Evolutionary conservation across 257 asterid species (phyloP).

Genomic region (Solanum okadae): DNA sequence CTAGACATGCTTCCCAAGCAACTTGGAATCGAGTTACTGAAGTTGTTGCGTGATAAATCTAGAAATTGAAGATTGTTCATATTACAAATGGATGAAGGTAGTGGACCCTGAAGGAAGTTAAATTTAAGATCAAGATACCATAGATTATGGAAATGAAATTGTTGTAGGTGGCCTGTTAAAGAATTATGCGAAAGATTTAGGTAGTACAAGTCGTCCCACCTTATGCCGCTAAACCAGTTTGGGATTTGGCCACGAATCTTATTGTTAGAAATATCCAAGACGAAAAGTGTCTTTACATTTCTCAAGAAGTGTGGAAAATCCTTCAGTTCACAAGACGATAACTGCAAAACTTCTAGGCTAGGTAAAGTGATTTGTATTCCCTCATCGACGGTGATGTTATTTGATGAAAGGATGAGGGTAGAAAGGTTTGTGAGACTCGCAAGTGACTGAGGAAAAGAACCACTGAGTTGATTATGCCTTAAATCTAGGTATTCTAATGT

Average conservation of each 20-base stretch:
- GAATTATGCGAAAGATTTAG: too few relatives aligned
- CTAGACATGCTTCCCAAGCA: neutral
- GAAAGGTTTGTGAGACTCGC: neutral
- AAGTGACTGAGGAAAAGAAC: neutral
- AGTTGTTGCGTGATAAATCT: neutral
- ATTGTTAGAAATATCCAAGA: too few relatives aligned
- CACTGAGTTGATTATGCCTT: neutral
- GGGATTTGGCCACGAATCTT: too few relatives aligned
- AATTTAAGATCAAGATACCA: too few relatives aligned
- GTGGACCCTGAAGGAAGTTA: too few relatives aligned
- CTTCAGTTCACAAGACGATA: neutral
- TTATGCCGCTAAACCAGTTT: too few relatives aligned
- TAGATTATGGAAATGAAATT: too few relatives aligned
- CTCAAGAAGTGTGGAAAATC: neutral
- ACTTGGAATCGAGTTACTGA: neutral
- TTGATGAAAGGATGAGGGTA: neutral
- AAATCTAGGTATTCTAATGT: neutral
- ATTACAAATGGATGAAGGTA: neutral
- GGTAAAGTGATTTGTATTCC: neutral
- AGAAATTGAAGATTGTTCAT: fast-evolving
- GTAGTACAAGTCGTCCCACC: too few relatives aligned
- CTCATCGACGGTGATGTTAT: neutral
- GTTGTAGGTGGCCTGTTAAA: too few relatives aligned
- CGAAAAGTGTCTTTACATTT: neutral
- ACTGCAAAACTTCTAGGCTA: fast-evolving